A percentile compares a stretch with the other conserved stretches of the same genome.
These are phyloP conservation scores for Thielaviopsis cerberus DNA, from an alignment of 2,329 filamentous ascomycete genomes.

Conservation along the genomic window DNA sequence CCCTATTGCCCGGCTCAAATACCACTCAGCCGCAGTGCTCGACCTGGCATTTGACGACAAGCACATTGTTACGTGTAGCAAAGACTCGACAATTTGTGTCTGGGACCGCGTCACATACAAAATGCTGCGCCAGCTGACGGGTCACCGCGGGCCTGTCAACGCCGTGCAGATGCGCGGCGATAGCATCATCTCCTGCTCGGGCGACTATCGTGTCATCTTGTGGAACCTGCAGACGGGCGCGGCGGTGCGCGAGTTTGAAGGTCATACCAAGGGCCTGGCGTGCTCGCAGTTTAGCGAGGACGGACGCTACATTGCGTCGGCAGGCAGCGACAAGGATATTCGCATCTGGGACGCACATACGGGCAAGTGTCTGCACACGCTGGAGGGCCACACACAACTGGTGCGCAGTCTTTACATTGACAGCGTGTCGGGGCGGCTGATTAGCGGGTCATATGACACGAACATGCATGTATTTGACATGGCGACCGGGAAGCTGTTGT, in stretches of 20 bases:
- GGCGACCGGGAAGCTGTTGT: constrained; percentile 55
- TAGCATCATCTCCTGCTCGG: constrained; percentile 79
- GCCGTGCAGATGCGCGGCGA: constrained; percentile 89
- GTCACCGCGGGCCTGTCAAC: constrained; percentile 84
- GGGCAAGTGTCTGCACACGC: constrained; percentile 62
- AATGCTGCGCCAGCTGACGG: constrained; percentile 60
- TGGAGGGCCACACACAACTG: constrained; percentile 66
- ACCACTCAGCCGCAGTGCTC: constrained; percentile 74
- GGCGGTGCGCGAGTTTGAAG: constrained; percentile 75
- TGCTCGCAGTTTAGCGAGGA: constrained; percentile 95
- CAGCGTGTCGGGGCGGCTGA: constrained; percentile 62
- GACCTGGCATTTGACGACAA: constrained; percentile 84
- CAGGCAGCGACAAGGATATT: constrained; percentile 87
- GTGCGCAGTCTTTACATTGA: constrained; percentile 86
- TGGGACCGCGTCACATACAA: constrained; percentile 72
- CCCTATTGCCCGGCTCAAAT: constrained; percentile 57
- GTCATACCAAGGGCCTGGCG: constrained; percentile 81
- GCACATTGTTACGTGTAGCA: constrained; percentile 92
- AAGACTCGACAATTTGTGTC: constrained; percentile 82
- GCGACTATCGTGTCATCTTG: constrained; percentile 80
- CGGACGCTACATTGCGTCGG: constrained; percentile 78
- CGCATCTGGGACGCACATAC: constrained; percentile 92
- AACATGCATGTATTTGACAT: constrained; percentile 92
- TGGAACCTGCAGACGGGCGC: constrained; percentile 87
- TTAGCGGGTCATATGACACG: constrained; percentile 87